Conservation (phyloP, 2,329 filamentous ascomycete species). For the Myriosclerotinia curreyana region DNA sequence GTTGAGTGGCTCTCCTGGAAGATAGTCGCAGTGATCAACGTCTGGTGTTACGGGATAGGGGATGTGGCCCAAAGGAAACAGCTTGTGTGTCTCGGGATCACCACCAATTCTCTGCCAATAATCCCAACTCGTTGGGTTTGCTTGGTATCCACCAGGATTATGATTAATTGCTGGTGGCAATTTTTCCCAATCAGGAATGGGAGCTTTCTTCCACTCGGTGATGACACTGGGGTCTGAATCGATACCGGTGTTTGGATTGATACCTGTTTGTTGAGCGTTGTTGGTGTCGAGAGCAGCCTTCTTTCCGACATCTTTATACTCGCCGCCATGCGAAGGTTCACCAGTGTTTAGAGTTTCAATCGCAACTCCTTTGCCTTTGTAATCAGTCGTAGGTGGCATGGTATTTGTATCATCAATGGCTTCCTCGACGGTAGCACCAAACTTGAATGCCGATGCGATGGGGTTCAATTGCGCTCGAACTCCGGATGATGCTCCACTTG, state of each 20-base stretch:
- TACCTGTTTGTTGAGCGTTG: too few species aligned
- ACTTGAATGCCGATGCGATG: neutral
- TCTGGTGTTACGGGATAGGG: slow-evolving; percentile 14
- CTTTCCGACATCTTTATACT: neutral
- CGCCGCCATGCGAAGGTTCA: neutral
- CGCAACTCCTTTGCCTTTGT: neutral
- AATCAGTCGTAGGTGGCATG: neutral
- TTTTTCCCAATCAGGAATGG: slow-evolving; percentile 12
- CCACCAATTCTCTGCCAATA: slow-evolving; percentile 23
- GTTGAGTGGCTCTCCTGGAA: slow-evolving; percentile 8
- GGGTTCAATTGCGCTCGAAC: slow-evolving; percentile 7
- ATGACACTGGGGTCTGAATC: neutral
- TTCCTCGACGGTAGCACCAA: slow-evolving; percentile 10
- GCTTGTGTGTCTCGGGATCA: slow-evolving; percentile 16
- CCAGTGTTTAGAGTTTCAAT: neutral
- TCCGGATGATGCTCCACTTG: neutral
- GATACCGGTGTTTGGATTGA: too few species aligned
- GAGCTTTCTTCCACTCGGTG: slow-evolving; percentile 13
- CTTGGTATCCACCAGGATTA: slow-evolving; percentile 13
- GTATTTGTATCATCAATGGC: neutral
- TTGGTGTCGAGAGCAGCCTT: neutral
- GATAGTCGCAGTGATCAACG: slow-evolving; percentile 14
- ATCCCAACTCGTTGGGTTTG: slow-evolving; percentile 16
- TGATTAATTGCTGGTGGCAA: slow-evolving; percentile 14
- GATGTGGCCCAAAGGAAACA: slow-evolving; percentile 20